phyloP scores from a whole-genome alignment of 2,329 filamentous ascomycete species.

The Paraphaeosphaeria minitans region DNA sequence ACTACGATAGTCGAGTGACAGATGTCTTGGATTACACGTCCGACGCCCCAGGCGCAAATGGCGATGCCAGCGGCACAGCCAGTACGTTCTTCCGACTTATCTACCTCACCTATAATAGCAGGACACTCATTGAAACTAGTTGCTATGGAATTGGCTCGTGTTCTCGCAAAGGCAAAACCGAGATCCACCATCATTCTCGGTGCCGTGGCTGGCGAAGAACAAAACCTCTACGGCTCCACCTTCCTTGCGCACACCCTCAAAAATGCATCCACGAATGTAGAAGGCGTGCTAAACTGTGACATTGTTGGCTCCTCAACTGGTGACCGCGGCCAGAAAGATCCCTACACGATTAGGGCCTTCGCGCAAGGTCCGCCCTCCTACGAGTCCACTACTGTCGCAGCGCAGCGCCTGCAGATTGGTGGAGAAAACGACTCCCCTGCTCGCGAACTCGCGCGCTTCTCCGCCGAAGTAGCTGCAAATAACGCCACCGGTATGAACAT shows the following conservation, averaged over 20 bases:
- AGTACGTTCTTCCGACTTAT: constrained; percentile 26
- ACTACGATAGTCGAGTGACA: constrained; percentile 61
- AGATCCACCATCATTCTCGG: constrained; percentile 62
- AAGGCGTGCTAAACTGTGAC: constrained; percentile 64
- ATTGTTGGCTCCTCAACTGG: constrained; percentile 60
- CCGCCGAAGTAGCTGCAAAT: constrained; percentile 61
- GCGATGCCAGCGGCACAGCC: constrained; percentile 62
- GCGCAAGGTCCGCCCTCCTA: constrained; percentile 55
- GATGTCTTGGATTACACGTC: constrained; percentile 58
- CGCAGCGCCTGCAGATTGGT: constrained; percentile 48
- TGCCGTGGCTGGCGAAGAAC: constrained; percentile 64
- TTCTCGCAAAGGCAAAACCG: constrained; percentile 55
- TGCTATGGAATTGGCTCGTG: constrained; percentile 60
- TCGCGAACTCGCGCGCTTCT: constrained; percentile 60
- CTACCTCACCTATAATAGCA: no score
- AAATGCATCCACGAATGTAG: constrained; percentile 59
- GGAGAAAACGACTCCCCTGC: constrained; percentile 62
- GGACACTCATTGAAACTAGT: constrained; percentile 37
- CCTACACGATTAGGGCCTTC: constrained; percentile 61
- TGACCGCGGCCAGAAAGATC: constrained; percentile 54
- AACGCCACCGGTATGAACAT: constrained; percentile 60
- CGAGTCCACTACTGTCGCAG: constrained; percentile 48
- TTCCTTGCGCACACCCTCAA: constrained; percentile 60
- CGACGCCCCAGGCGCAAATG: constrained; percentile 63
- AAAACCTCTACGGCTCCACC: constrained; percentile 58